Base-by-base conservation (phyloP, 495 filamentous ascomycete genomes). In the Antarctomyces pellizariae region DNA sequence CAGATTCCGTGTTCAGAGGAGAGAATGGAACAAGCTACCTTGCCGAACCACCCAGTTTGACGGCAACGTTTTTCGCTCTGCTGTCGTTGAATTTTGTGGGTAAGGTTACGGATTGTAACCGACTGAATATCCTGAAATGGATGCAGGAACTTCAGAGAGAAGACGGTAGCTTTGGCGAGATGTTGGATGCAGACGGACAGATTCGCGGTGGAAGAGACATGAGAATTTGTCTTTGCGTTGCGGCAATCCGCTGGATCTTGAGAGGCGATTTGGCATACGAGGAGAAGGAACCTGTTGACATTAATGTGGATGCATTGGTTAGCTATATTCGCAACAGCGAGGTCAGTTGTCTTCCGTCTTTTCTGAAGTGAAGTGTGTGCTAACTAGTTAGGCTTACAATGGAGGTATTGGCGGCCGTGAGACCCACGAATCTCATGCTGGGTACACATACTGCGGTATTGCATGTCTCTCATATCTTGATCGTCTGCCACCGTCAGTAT, bases 81-180 rank as follows among this genome's bases (percentile, higher is more conserved):
- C 56, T 69, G 16, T 57, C 68, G 9, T 45, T 97, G 11, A 53
- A 71, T 1, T 54, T 83, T n/a, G 44, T 92, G 12, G 73, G 74
- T 0, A 76, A 89, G 32, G 65, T 75, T 31, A 46, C 77, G 25
- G 53, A 58, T 9, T 47, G 95, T 10, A 64, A 72, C 39, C 61
- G 73, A 31, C 53, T 37, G 23, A 62, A 62, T 30, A 73, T 72
- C 38, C 45, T 93, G 33, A 41, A 47, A 18, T 89, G 82, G 74
- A 52, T 97, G 27, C 59, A 53, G 29, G 64, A 49, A 32, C 39
- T 93, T 49, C 86, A 97, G 57, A 62, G 80, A 8, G 46, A 50
- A 2, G 73, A 93, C 44, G 86, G 86, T 8, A 84, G 80, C 38
- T 97, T 97, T 49, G 89, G 84, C 2, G 82, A 97, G 45, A 56